Conservation (phyloP, 345 rosid species). For the Eucalyptus erythrocorys region DNA sequence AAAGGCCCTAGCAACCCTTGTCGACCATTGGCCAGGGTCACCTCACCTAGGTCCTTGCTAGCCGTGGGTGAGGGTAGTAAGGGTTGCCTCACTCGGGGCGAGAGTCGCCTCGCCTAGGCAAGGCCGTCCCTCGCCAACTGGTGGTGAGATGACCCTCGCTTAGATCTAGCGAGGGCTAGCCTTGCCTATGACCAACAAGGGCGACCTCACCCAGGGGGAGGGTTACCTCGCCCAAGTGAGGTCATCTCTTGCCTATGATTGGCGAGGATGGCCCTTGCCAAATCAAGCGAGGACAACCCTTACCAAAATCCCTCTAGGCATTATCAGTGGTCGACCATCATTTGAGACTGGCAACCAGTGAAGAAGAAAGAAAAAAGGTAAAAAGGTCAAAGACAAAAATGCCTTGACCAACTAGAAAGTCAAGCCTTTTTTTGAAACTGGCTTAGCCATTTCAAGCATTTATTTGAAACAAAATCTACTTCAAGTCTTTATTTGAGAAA, state of each 20-base stretch:
- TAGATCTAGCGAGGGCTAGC: too few relatives aligned
- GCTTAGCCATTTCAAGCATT: rapidly evolving
- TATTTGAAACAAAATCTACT: too few relatives aligned
- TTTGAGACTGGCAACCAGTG: rapidly evolving
- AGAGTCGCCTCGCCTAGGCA: rapidly evolving
- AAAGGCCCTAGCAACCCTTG: too few relatives aligned
- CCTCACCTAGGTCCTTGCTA: rapidly evolving
- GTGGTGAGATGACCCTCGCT: too few relatives aligned
- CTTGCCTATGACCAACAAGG: rapidly evolving
- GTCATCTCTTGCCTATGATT: rapidly evolving
- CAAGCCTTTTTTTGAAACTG: rapidly evolving
- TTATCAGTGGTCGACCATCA: rapidly evolving
- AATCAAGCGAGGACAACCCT: rapidly evolving
- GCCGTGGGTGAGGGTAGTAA: rapidly evolving
- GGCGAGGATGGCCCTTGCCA: too few relatives aligned
- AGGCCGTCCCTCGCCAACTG: too few relatives aligned
- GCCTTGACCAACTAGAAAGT: too few relatives aligned
- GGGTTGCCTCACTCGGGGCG: rapidly evolving
- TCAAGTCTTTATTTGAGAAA: rapidly evolving
- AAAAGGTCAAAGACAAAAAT: too few relatives aligned
- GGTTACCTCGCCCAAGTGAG: too few relatives aligned
- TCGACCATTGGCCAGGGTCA: rapidly evolving
- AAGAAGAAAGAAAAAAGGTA: too few relatives aligned
- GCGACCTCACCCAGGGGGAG: rapidly evolving
- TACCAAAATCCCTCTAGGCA: rapidly evolving